A percentile compares a stretch with the other conserved stretches of the same genome.
Evolutionary conservation across 257 asterid species (phyloP).

Genomic region (Solanum gracilifrons): DNA sequence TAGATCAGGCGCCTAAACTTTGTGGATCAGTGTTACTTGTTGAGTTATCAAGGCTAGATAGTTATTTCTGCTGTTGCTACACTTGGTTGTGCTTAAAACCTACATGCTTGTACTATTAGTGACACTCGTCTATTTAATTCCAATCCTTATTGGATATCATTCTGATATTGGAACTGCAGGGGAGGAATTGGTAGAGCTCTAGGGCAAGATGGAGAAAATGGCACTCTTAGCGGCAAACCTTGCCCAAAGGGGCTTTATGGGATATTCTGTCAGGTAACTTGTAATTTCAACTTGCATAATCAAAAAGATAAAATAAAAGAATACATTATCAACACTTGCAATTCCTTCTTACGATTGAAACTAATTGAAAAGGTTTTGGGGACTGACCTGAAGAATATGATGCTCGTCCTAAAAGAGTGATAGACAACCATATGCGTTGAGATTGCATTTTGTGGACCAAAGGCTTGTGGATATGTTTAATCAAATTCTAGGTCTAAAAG

Average conservation of each 20-base stretch:
- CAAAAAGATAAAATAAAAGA: background rate
- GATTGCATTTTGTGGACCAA: background rate
- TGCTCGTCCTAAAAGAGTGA: background rate
- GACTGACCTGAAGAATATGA: background rate
- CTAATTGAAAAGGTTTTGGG: background rate
- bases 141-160: background rate
- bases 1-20: background rate
- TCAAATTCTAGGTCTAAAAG: background rate
- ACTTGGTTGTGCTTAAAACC: background rate
- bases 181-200: conserved; percentile 75
- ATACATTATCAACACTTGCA: background rate
- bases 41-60: background rate
- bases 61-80: background rate
- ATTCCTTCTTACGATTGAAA: background rate
- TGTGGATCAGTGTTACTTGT: background rate
- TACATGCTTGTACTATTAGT: background rate
- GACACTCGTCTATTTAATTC: background rate
- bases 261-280: conserved; percentile 64
- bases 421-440: background rate
- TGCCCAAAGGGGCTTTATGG: conserved; percentile 88
- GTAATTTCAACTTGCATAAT: background rate
- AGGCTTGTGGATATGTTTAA: background rate
- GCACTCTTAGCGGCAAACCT: conserved; percentile 72
- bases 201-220: conserved; percentile 65
- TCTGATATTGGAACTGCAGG: conserved; percentile 35